Base-by-base conservation (phyloP, 306 rosid species). In the Lablab purpureus region DNA sequence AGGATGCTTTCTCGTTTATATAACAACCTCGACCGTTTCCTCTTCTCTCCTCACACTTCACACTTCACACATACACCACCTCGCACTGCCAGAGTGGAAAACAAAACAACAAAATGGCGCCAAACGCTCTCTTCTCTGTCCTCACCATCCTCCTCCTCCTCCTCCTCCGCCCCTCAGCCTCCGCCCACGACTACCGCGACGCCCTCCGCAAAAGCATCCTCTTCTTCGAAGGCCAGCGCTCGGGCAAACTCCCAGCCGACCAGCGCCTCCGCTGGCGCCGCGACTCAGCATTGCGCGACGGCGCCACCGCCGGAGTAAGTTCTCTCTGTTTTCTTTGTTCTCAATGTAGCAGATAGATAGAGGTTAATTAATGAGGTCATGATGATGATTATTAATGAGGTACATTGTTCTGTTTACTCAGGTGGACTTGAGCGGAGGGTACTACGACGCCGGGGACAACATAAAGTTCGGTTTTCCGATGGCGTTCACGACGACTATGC, bases 221-320 rank as follows among this genome's bases (percentile, higher is more conserved):
- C 86, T 95, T 93, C 88, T 95, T 93, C 77, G 99, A 95, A 82
- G 99, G 99, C 90, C 99, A 95, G n/a, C 99, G 99, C 60, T 95
- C 99, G 6, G 99, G 99, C 0, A 87, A 40, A 51, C 93, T 95
- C 58, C 99, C 98, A 0, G 79, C 87, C 0, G 98, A 95, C 49
- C 99, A 95, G 81, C 98, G 98, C 28, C 81, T 95, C 81, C 81
- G 73, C 13, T 95, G 99, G 99, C 99, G 99, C 67, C 91, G 80
- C 1, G 88, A 95, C 88, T 95, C 99, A 2, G 99, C 93, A 55
- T 37, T 93, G 60, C 93, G 85, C 82, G 99, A 95, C 82, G 99
- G 99, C 0, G 85, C 87, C 54, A 75, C 92, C 2, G 89, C 88
- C 62, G 98, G 97, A 7, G 99, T 95, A 85, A 40, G 36, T 4